Base-by-base conservation (phyloP, 768 basidiomycete species). In the Suillus subaureus region DNA sequence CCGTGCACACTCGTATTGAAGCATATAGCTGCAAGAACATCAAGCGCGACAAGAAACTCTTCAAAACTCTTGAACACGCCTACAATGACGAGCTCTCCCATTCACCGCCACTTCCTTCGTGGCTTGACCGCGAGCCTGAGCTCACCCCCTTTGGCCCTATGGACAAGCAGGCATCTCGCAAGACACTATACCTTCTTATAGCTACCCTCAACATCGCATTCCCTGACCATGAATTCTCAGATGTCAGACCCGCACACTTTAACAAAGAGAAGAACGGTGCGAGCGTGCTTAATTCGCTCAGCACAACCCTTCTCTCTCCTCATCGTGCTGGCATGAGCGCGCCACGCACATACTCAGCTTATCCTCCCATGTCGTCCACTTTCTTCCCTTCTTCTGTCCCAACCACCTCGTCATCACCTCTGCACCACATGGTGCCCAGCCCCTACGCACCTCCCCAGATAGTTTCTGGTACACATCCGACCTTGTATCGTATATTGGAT, bases 1-100 rank as follows among this genome's bases (percentile, higher is more conserved):
- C 89, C 6, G 94, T 97, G 8, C 89, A 94, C 79, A 94, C 94
- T 54, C 87, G 95, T 69, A 90, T 99, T 78, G 97, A 98, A 79
- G 96, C 94, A 0, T 99, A 98, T 83, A 93, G 92, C 74, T 96
- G 94, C 86, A 99, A 99, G 86, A 91, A 96, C 78, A 91, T 97
- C 78, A 93, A 94, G 71, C 91, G 93, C 73, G 97, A 99, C 85
- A 94, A 96, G 87, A 93, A 92, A 76, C 90, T 98, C 77, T 95
- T 95, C 85, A 94, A 93, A 74, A 83, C 89, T 12, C 89, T 99
- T 81, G 96, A 99, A 77, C 85, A 87, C 71, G 89, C 91, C 37
- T 95, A 98, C 81, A 80, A 83, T 49, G 85, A 87, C 66, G 91
- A 93, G 58, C 79, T 93, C 26, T 92, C 89, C 6, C 84, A 89